Conservation (phyloP, 768 basidiomycete genomes). For the Tephrocybe sp. region DNA sequence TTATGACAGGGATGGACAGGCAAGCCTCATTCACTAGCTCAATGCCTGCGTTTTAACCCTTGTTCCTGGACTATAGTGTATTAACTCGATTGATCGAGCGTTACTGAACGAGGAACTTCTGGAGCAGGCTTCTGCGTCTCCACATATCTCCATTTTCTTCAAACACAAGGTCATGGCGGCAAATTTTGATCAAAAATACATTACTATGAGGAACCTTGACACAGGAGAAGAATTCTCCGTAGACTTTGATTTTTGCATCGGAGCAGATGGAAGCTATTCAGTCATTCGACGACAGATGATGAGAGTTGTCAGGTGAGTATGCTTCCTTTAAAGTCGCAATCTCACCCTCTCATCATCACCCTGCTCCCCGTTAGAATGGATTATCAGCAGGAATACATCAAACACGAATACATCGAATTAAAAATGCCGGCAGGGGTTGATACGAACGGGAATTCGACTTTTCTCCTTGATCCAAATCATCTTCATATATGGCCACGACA, state of each 20-base stretch:
- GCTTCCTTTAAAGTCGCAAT: conserved; percentile 19
- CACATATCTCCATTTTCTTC: conserved; percentile 72
- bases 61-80: conserved; percentile 57
- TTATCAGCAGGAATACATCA: conserved; percentile 93
- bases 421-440: conserved; percentile 84
- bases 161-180: conserved; percentile 73
- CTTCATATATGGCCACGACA: conserved; percentile 99
- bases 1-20: conserved; percentile 90
- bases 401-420: conserved; percentile 94
- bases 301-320: conserved; percentile 80
- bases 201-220: conserved; percentile 48
- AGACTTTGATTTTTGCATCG: conserved; percentile 79
- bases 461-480: conserved; percentile 89
- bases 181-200: conserved; percentile 67
- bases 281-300: conserved; percentile 92
- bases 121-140: conserved; percentile 61
- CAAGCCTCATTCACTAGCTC: conserved; percentile 25
- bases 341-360: conserved; percentile 27
- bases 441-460: conserved; percentile 58
- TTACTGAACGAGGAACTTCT: conserved; percentile 86
- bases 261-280: conserved; percentile 94
- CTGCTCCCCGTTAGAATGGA: conserved; percentile 68
- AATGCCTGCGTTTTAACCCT: conserved; percentile 15
- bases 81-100: conserved; percentile 90
- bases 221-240: conserved; percentile 41